Evolutionary conservation across 202 grass and related monocot species (phyloP), one percentile per base, ranked within the genome.

Genomic region (Saccharum hybrid): DNA sequence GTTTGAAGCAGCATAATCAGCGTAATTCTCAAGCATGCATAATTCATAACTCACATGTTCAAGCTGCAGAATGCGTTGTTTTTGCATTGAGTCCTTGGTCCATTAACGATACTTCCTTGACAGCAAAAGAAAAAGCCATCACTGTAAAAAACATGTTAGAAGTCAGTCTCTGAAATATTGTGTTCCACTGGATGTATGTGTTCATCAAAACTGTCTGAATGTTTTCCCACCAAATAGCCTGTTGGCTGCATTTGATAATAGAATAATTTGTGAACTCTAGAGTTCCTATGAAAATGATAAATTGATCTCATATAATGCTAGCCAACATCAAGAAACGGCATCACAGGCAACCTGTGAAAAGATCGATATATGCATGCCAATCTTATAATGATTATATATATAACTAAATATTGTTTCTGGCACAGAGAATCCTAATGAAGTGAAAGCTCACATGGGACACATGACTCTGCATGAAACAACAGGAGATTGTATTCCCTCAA

Each of bases 51-150:
- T 86, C 57, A 98, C 96, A 82, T 98, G 96, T 82, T 95, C 96
- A 26, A 95, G 89, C 68, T 91, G 89, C 14, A 90, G 9, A 65
- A 92, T 91, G 1, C 87, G 78, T 60, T 97, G 88, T 72, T 91
- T n/a, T 82, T 68, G 70, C 95, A 81, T 93, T 87, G 45, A 40
- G 90, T 83, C 96, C 96, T 87, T 93, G 92, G 63, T 98, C 92
- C 71, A 94, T 0, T 66, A 98, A 88, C 18, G 87, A 88, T 31
- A 98, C 93, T 73, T 98, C 96, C 80, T 98, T 98, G 75, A 45
- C 66, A 64, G 92, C 96, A 75, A 98, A 98, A 91, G 83, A 98
- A 98, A 78, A 85, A 88, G 26, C 96, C 94, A 74, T 94, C 90
- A 30, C 94, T 97, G 88, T 68, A 83, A 90, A 75, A 67, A 16